Percentiles rank a stretch among this genome's conserved stretches.
Conservation (phyloP, 768 basidiomycete species). For the Suillus placidus region DNA sequence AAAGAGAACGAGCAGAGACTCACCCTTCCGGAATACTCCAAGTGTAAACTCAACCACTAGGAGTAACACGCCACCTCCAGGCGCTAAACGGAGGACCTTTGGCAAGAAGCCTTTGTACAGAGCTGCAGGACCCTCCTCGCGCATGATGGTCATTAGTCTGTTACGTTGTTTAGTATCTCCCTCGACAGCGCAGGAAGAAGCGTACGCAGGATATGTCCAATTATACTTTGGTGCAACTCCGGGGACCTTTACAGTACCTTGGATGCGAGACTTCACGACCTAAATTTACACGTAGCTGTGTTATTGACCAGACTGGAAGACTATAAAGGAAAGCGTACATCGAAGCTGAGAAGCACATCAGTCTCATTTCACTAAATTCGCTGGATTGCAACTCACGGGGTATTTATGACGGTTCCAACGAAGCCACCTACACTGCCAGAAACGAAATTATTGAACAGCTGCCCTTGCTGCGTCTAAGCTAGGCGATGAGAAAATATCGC, state of each 20-base stretch:
- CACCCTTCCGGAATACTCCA: slow-evolving; percentile 74
- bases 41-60: slow-evolving; percentile 92
- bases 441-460: slow-evolving; percentile 88
- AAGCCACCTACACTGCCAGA: slow-evolving; percentile 91
- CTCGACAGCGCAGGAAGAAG: slow-evolving; percentile 7
- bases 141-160: slow-evolving; percentile 71
- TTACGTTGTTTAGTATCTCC: slow-evolving; percentile 2
- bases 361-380: slow-evolving; percentile 13
- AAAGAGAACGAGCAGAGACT: slow-evolving; percentile 18
- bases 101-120: slow-evolving; percentile 96
- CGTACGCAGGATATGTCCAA: slow-evolving; percentile 89
- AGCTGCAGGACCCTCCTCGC: slow-evolving; percentile 84
- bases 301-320: neutral
- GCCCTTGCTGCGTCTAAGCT: slow-evolving; percentile 59
- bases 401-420: slow-evolving; percentile 88
- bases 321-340: slow-evolving; percentile 35
- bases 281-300: slow-evolving; percentile 31
- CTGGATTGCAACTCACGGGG: slow-evolving; percentile 60
- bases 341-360: slow-evolving; percentile 40
- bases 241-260: slow-evolving; percentile 64
- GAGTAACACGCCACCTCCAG: slow-evolving; percentile 92
- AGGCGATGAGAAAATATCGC: slow-evolving; percentile 1
- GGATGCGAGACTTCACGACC: slow-evolving; percentile 97
- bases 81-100: slow-evolving; percentile 93
- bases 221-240: slow-evolving; percentile 87